Evolutionary conservation across 208 protist species (phyloP), one percentile per base, ranked within the genome.

Genomic region (Leishmania tropica): DNA sequence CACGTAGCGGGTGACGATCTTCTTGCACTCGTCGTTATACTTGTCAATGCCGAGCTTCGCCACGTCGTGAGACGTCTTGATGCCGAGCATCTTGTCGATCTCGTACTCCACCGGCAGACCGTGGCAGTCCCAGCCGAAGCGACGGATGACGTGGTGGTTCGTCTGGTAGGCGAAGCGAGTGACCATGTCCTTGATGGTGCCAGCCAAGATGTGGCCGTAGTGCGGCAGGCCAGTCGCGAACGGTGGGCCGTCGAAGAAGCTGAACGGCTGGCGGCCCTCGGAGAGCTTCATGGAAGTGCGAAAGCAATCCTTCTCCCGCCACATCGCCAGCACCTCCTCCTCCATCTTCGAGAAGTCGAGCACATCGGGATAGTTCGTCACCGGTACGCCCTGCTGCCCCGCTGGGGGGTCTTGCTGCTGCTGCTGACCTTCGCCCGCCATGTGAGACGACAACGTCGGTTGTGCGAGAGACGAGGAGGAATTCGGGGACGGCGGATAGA

Each of bases 191-290:
- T 99, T 99, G 85, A 99, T 99, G 68, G 99, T 99, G 75, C 99
- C 99, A 31, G 99, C 99, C 31, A 99, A 90, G 37, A 99, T 96
- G 82, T 99, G 99, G 35, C 99, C 99, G 92, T 99, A 99, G 95
- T 99, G 99, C 35, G 99, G 99, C 70, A 99, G 87, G 1, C 99
- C 99, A 45, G 99, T 99, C 48, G 99, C 99, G 85, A 99, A 99
- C n/a, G 99, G 99, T 24, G 99, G 99, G 42, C 99, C 99, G 90
- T 99, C 99, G 85, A 99, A 99, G 87, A 99, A 99, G 40, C 90
- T 95, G 83, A 90, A 98, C 2, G 89, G 86, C 75, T 91, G 85
- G 58, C 89, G 88, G 53, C 98, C 98, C 83, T 99, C 95, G 45
- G 93, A 98, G 56, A 95, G 83, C 88, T 99, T 96, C 51, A 99